phyloP scores from a whole-genome alignment of 257 asterid species.

The Jacaranda mimosifolia region DNA sequence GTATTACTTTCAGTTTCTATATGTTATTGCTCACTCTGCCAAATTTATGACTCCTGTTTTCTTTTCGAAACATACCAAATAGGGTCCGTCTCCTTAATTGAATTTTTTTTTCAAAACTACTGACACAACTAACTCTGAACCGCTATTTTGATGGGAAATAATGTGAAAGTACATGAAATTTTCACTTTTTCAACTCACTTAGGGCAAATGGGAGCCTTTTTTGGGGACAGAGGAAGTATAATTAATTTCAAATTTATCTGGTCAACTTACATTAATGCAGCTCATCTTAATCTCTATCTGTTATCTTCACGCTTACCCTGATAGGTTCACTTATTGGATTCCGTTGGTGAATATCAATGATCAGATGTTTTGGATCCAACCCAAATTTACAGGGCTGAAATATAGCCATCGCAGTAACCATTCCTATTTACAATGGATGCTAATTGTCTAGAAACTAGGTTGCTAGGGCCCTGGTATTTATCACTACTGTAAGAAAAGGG shows the following conservation, averaged over 20 bases:
- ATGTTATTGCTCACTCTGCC: neutral
- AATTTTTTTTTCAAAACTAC: neutral
- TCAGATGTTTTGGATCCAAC: neutral
- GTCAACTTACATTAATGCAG: too few species aligned
- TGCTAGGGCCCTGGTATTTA: neutral
- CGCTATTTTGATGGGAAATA: neutral
- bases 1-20: constrained; percentile 50
- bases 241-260: too few species aligned
- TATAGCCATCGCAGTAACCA: neutral
- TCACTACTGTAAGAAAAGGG: neutral
- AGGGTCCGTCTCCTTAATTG: neutral
- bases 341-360: neutral
- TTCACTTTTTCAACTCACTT: too few species aligned
- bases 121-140: neutral
- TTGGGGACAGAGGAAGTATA: too few species aligned
- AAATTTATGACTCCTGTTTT: constrained; percentile 7
- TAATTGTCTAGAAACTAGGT: neutral
- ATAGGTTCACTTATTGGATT: neutral
- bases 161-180: neutral
- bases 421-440: neutral
- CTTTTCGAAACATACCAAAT: neutral
- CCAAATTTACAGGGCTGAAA: neutral
- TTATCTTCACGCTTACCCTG: too few species aligned
- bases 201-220: too few species aligned
- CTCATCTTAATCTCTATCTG: too few species aligned